Evolutionary conservation across 2,329 filamentous ascomycete species (phyloP).

Genomic region (Colletotrichum ledebouriae): DNA sequence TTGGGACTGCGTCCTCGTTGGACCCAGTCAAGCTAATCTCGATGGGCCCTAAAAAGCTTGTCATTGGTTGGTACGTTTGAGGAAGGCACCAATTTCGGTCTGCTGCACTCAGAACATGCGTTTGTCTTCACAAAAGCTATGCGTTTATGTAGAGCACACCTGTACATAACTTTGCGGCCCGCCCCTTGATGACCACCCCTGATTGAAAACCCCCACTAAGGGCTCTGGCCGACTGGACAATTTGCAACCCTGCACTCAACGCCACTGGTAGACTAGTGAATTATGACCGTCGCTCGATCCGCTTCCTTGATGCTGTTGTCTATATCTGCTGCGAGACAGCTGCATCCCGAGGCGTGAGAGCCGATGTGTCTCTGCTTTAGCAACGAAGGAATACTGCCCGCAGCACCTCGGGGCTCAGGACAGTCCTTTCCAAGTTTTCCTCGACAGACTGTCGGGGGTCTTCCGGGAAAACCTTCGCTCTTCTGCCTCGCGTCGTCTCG

Average conservation of each 20-base stretch:
- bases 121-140: slow-evolving; percentile 25
- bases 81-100: slow-evolving; percentile 2
- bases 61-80: slow-evolving; percentile 29
- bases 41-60: slow-evolving; percentile 38
- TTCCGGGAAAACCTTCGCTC: slow-evolving; percentile 22
- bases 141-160: not conserved
- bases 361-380: slow-evolving; percentile 9
- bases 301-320: slow-evolving; percentile 6
- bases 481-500: slow-evolving; percentile 30
- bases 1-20: slow-evolving; percentile 26
- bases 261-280: slow-evolving; percentile 12
- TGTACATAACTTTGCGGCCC: not conserved
- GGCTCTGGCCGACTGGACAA: slow-evolving; percentile 1
- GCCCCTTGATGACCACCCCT: not conserved
- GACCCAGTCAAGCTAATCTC: slow-evolving; percentile 38
- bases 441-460: too few relatives aligned
- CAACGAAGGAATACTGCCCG: slow-evolving; percentile 9
- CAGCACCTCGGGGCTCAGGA: slow-evolving; percentile 1
- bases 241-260: slow-evolving; percentile 14
- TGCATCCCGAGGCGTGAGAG: slow-evolving; percentile 9
- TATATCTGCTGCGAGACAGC: slow-evolving; percentile 27
- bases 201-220: slow-evolving; percentile 7
- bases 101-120: not conserved
- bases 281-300: slow-evolving; percentile 13
- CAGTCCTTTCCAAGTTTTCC: slow-evolving; percentile 1